Percentiles rank a stretch among this genome's conserved stretches.
These are phyloP conservation scores for Myochromella boudieri DNA, from an alignment of 768 basidiomycete species.

Conservation along the genomic window DNA sequence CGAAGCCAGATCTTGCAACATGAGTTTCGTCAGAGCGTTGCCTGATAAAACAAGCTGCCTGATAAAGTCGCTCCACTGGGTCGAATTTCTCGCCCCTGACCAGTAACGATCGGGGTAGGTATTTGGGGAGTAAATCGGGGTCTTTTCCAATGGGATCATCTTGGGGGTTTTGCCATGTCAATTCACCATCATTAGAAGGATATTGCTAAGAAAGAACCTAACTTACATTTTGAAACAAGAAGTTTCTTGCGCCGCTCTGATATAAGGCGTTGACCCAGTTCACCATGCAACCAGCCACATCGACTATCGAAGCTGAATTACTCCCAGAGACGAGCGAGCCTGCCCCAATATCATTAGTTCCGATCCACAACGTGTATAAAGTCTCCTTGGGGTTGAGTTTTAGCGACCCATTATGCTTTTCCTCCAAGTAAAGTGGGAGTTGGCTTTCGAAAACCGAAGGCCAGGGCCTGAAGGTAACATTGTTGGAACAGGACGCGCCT, in stretches of 20 bases:
- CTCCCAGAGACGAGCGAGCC: conserved; percentile 53
- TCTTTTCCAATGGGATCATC: conserved; percentile 58
- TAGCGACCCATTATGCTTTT: conserved; percentile 40
- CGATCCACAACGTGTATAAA: conserved; percentile 67
- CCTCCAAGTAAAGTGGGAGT: conserved; percentile 51
- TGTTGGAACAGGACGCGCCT: conserved; percentile 68
- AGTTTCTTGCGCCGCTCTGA: conserved; percentile 59
- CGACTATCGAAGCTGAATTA: conserved; percentile 52
- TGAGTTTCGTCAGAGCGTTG: conserved; percentile 50
- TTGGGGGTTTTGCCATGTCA: no score
- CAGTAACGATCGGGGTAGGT: conserved; percentile 53
- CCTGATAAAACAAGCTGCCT: conserved; percentile 49
- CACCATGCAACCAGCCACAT: conserved; percentile 58
- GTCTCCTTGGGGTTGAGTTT: conserved; percentile 43
- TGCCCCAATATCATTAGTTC: conserved; percentile 63
- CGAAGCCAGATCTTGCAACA: conserved; percentile 49
- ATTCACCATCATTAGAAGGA: not conserved
- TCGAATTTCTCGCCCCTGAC: conserved; percentile 49
- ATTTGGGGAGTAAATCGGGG: conserved; percentile 43
- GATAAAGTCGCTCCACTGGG: conserved; percentile 59
- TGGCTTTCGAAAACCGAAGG: conserved; percentile 60
- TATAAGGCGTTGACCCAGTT: conserved; percentile 61
- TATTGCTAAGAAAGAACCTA: conserved; percentile 14
- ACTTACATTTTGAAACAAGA: conserved; percentile 65
- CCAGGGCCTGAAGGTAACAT: conserved; percentile 55